Base-by-base conservation (phyloP, 495 filamentous ascomycete species). In the Cercophora scortea region DNA sequence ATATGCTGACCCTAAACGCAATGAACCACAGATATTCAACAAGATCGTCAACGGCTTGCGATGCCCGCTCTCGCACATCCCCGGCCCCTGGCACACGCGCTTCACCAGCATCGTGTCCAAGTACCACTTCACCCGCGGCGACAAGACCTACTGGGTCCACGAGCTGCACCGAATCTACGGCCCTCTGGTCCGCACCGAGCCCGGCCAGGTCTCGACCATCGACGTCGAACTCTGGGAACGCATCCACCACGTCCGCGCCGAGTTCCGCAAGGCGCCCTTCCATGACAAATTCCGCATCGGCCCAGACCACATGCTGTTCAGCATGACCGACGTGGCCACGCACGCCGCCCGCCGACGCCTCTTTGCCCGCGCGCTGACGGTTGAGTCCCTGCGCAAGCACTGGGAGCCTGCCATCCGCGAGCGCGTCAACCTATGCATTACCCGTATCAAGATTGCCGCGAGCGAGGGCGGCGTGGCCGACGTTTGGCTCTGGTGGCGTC, bases 401-500 rank as follows among this genome's bases (percentile, higher is more conserved):
- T 61, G 58, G 58, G 54, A 61, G 52, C 13, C 8, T 3, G 32
- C 32, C 7, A 40, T 61, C 9, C 36, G 49, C 3, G 43, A 9
- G 17, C 43, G 46, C 32, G 49, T 46, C 8, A 55, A 52, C 15
- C 8, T 45, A 3, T 12, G 40, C 33, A 50, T 61, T 13, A 4
- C 19, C 13, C 10, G 43, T 46, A 56, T 55, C 47, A 44, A 56
- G 50, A 17, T 45, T 13, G 44, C 42, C 32, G 32, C 25, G 8
- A 42, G 47, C 8, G 17, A 13, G 15, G 43, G 10, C 8, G 43
- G 10, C 8, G 57, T 17, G 3, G 53, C 52, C 1, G 79, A 84
- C 61, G 61, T 84, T 0, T 70, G 71, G 47, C 76, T 78, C 49
- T 84, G 81, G 81, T 79, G 68, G 65, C 52, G 74, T 18, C 79